Evolutionary conservation across 148 eudicot genomes (phyloP).

Genomic region (Rhododendron griersonianum): DNA sequence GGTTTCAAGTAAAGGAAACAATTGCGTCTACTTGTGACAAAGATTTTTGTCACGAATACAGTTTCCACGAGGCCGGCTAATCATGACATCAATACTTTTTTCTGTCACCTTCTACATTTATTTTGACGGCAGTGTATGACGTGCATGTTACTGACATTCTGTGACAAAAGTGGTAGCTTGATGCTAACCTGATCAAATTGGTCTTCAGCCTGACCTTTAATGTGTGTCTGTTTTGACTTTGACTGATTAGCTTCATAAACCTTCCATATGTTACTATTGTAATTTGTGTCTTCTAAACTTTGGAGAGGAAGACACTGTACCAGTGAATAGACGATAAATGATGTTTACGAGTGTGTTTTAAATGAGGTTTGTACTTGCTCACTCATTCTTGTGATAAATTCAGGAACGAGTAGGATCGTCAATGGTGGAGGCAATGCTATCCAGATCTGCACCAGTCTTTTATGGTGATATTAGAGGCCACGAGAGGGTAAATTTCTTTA

Average conservation of each 20-base stretch:
- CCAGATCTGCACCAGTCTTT: slow-evolving; percentile 74
- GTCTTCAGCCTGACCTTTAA: background rate
- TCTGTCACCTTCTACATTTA: background rate
- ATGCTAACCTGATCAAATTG: background rate
- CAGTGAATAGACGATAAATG: background rate
- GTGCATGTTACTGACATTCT: background rate
- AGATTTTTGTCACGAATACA: background rate
- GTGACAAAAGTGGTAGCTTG: background rate
- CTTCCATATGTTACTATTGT: background rate
- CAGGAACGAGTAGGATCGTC: slow-evolving; percentile 70
- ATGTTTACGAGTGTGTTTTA: background rate
- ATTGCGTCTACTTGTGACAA: background rate
- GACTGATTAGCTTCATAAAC: background rate
- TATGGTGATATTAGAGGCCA: slow-evolving; percentile 94
- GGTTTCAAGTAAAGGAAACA: background rate
- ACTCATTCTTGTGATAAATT: slow-evolving; percentile 5
- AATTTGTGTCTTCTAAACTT: background rate
- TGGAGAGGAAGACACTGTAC: background rate
- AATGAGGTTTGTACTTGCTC: background rate
- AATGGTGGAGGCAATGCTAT: slow-evolving; percentile 80
- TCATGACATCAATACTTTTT: background rate
- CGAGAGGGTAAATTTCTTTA: slow-evolving; percentile 57
- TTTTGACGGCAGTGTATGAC: background rate
- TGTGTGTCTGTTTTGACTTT: background rate
- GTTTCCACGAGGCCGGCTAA: background rate